Percentiles rank a stretch among this genome's conserved stretches.
Conservation (phyloP, 805 yeast species). For the Ogataea pilisensis region DNA sequence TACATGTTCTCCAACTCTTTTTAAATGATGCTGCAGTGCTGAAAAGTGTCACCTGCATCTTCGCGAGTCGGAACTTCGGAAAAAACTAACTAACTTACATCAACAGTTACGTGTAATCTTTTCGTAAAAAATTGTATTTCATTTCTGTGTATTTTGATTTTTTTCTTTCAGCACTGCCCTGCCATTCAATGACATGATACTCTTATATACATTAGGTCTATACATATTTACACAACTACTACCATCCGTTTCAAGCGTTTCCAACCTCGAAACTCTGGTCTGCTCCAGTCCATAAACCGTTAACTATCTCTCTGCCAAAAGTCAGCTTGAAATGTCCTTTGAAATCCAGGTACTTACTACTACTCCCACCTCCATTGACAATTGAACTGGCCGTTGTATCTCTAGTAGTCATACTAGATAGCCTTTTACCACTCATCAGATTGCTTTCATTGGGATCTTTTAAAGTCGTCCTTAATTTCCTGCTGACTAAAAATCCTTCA, state of each 20-base stretch:
- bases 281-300: slow-evolving; percentile 14
- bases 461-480: slow-evolving; percentile 5
- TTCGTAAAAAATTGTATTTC: too few species aligned
- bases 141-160: too few species aligned
- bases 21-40: too few species aligned
- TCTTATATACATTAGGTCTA: not conserved
- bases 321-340: slow-evolving; percentile 13
- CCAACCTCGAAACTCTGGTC: slow-evolving; percentile 5
- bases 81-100: too few species aligned
- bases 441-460: not conserved
- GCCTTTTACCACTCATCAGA: not conserved
- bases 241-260: not conserved
- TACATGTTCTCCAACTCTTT: too few species aligned
- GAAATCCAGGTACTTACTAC: slow-evolving; percentile 6
- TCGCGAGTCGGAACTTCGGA: too few species aligned
- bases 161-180: too few species aligned
- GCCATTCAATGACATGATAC: not conserved
- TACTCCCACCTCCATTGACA: not conserved
- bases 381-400: too few species aligned
- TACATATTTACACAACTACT: not conserved
- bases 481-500: not conserved
- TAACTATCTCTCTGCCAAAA: slow-evolving; percentile 8
- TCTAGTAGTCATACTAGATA: not conserved
- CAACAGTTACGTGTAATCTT: too few species aligned
- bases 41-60: too few species aligned